Conservation (phyloP, 352 stramenopile genomes). For the Globisporangium canariense region DNA sequence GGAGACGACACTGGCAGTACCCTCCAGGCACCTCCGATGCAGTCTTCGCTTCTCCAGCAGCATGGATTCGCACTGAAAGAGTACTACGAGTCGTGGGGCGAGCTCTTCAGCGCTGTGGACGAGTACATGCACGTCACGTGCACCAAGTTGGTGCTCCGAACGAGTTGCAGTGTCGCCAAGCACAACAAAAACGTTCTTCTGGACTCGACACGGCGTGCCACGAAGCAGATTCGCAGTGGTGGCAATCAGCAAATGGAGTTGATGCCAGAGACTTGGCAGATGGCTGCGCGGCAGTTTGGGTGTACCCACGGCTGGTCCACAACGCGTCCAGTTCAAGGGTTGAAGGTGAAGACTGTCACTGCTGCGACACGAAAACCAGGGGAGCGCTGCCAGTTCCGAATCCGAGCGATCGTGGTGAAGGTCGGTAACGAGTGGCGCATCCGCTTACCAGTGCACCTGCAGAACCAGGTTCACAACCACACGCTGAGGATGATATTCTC, state of each 20-base stretch:
- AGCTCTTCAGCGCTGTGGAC: not conserved
- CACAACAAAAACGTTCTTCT: not conserved
- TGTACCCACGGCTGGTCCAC: not conserved
- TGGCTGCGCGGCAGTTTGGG: not conserved
- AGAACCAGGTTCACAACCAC: not conserved
- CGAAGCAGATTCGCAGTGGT: not conserved
- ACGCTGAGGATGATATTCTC: not conserved
- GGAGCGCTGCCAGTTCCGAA: not conserved
- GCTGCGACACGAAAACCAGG: not conserved
- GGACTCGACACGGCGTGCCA: not conserved
- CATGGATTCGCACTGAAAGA: not conserved
- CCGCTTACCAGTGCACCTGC: not conserved
- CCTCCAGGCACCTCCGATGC: not conserved
- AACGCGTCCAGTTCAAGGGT: not conserved
- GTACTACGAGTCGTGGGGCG: conserved; percentile 1
- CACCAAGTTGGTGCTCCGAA: not conserved
- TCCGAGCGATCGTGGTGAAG: not conserved
- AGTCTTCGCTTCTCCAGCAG: not conserved
- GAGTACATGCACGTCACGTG: conserved; percentile 1
- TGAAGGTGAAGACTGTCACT: not conserved
- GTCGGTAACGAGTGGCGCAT: not conserved
- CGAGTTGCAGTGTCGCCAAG: not conserved
- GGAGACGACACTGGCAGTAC: not conserved
- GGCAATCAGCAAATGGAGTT: not conserved
- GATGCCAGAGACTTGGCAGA: not conserved